Evolutionary conservation across 805 yeast genomes (phyloP).

Genomic region (Starmerella ratchasimensis): DNA sequence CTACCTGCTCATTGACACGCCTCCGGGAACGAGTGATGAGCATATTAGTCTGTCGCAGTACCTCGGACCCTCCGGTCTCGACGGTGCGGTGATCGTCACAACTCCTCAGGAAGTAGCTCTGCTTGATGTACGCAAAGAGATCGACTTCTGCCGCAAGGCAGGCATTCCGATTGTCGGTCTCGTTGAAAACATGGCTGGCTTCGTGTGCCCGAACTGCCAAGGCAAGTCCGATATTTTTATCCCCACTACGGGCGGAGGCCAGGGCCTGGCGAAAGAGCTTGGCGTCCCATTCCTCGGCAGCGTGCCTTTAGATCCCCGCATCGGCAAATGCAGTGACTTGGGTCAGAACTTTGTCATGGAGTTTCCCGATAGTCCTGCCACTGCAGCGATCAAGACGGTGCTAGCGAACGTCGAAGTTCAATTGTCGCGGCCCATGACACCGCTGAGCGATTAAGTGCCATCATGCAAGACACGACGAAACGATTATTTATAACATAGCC

Average conservation of each 20-base stretch:
- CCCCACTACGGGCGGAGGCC: constrained; percentile 96
- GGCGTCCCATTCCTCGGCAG: constrained; percentile 71
- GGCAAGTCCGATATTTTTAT: constrained; percentile 82
- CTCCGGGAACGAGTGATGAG: constrained; percentile 98
- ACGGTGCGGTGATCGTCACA: constrained; percentile 88
- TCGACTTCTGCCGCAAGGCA: constrained; percentile 88
- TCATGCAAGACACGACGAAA: neutral
- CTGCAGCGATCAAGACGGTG: constrained; percentile 70
- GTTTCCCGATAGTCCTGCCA: constrained; percentile 86
- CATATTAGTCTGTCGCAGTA: constrained; percentile 82
- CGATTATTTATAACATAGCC: neutral
- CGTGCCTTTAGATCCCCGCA: constrained; percentile 91
- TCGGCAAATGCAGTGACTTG: constrained; percentile 73
- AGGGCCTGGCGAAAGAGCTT: constrained; percentile 65
- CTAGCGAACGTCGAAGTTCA: constrained; percentile 30
- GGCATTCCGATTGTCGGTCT: constrained; percentile 72
- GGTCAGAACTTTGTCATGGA: constrained; percentile 70
- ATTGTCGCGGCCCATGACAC: constrained; percentile 10
- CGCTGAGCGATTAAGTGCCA: constrained; percentile 2
- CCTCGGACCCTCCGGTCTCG: constrained; percentile 78
- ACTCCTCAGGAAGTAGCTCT: constrained; percentile 97
- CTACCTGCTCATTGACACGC: constrained; percentile 84
- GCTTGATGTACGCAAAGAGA: constrained; percentile 88
- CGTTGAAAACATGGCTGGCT: constrained; percentile 97
- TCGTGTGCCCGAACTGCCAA: constrained; percentile 89